phyloP scores from a whole-genome alignment of 2,329 filamentous ascomycete species.

The Tolypocladium capitatum region DNA sequence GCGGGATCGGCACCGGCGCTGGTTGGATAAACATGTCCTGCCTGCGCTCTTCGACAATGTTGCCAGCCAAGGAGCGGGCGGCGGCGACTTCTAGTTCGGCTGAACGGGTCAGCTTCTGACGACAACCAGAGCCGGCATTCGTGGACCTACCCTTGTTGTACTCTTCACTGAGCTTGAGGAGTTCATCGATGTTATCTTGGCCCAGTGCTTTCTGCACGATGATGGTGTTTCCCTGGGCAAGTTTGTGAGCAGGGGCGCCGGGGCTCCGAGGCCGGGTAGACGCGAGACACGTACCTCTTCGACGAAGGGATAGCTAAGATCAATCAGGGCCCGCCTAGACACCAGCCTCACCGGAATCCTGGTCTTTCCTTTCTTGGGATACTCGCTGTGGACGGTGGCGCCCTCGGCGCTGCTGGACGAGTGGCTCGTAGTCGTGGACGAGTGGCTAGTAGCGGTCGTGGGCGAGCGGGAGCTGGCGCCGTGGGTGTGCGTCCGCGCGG shows the following conservation, averaged over 20 bases:
- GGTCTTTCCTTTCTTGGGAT: slow-evolving; percentile 78
- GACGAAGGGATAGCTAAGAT: slow-evolving; percentile 74
- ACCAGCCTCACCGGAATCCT: slow-evolving; percentile 72
- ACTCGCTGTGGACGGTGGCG: slow-evolving; percentile 44
- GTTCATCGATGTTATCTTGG: slow-evolving; percentile 81
- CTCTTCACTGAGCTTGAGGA: slow-evolving; percentile 70
- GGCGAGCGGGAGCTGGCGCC: slow-evolving; percentile 30
- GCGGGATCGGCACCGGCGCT: slow-evolving; percentile 11
- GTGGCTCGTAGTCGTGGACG: slow-evolving; percentile 30
- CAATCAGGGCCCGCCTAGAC: slow-evolving; percentile 65
- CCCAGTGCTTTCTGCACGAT: slow-evolving; percentile 75
- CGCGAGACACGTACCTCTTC: slow-evolving; percentile 55
- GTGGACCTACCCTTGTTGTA: slow-evolving; percentile 44
- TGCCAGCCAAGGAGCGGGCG: slow-evolving; percentile 32
- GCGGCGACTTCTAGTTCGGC: slow-evolving; percentile 31
- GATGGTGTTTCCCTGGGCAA: slow-evolving; percentile 56
- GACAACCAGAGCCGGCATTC: background rate
- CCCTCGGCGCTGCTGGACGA: slow-evolving; percentile 34
- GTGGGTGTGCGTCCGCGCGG: slow-evolving; percentile 24
- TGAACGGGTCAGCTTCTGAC: slow-evolving; percentile 7
- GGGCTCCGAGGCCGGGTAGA: background rate
- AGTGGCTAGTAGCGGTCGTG: too few species aligned
- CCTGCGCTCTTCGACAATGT: slow-evolving; percentile 33
- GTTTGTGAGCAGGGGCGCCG: slow-evolving; percentile 3
- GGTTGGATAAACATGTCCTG: slow-evolving; percentile 25